phyloP scores from a whole-genome alignment of 2,329 filamentous ascomycete species.

The Aspergillus pseudoterreus region DNA sequence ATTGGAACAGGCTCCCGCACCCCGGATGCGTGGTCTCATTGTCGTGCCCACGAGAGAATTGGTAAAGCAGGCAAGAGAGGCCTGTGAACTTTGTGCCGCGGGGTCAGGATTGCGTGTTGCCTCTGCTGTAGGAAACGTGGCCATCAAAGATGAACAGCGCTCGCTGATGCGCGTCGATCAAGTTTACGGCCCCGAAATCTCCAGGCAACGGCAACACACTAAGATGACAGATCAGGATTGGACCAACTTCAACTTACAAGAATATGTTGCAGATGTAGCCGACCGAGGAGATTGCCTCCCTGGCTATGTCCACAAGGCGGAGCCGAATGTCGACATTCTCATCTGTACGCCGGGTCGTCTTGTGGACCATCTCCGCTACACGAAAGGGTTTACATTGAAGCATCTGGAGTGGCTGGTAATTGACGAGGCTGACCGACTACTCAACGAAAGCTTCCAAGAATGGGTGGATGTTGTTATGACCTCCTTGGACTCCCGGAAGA shows the following conservation, averaged over 20 bases:
- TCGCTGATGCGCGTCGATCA: constrained; percentile 62
- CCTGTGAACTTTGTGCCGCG: constrained; percentile 69
- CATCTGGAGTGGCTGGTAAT: constrained; percentile 84
- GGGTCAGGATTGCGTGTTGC: constrained; percentile 74
- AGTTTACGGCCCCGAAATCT: constrained; percentile 63
- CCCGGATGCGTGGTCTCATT: constrained; percentile 71
- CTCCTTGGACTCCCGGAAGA: constrained; percentile 53
- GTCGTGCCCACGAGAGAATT: constrained; percentile 89
- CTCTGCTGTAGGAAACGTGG: constrained; percentile 76
- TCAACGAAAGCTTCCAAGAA: constrained; percentile 89
- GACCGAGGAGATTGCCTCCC: constrained; percentile 45
- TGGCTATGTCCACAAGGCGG: constrained; percentile 61
- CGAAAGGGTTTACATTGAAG: constrained; percentile 74
- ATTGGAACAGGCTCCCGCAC: constrained; percentile 61
- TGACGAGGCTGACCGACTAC: constrained; percentile 87
- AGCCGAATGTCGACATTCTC: constrained; percentile 78
- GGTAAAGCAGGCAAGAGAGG: constrained; percentile 77
- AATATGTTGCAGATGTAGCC: constrained; percentile 42
- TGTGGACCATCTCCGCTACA: constrained; percentile 84
- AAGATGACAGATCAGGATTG: constrained; percentile 43
- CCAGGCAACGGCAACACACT: constrained; percentile 45
- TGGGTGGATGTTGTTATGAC: constrained; percentile 73
- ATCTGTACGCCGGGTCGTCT: constrained; percentile 89
- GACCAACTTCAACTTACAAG: constrained; percentile 45
- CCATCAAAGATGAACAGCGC: constrained; percentile 63